Conservation (phyloP, 495 filamentous ascomycete genomes). For the Trypethelium eluteriae region DNA sequence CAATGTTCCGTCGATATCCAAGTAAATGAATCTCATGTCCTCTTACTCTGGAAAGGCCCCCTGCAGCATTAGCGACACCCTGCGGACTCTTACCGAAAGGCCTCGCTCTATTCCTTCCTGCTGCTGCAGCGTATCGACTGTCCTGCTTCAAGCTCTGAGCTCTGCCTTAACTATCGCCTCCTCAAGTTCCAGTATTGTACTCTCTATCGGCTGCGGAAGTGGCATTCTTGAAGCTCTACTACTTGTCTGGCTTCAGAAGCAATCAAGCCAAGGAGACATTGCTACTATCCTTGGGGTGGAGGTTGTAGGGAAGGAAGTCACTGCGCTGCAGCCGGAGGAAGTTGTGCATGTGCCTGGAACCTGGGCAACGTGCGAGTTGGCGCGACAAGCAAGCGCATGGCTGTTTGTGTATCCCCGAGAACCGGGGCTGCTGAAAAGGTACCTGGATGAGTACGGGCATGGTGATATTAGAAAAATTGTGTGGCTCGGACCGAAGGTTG, state of each 20-base stretch:
- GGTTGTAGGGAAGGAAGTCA: neutral
- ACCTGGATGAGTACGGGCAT: constrained; percentile 3
- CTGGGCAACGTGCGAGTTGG: neutral
- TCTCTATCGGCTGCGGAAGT: constrained; percentile 2
- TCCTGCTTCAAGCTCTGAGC: neutral
- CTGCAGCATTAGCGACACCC: neutral
- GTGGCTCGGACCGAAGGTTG: constrained; percentile 13
- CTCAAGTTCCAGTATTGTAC: neutral
- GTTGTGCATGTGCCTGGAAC: constrained; percentile 9
- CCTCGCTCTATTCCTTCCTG: neutral
- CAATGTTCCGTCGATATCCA: neutral
- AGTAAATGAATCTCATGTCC: neutral
- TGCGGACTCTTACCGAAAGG: neutral
- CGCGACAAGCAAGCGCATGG: constrained; percentile 7
- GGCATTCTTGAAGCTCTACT: neutral
- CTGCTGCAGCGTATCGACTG: constrained; percentile 6
- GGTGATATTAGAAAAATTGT: constrained; percentile 3
- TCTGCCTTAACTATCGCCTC: neutral
- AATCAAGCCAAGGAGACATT: neutral
- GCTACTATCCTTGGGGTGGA: neutral
- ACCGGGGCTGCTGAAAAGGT: constrained; percentile 1
- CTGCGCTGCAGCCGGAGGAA: neutral
- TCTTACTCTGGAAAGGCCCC: neutral
- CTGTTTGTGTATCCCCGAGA: constrained; percentile 15
- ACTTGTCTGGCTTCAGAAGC: neutral